Conservation (phyloP, 768 basidiomycete genomes). For the Scleroderma bovista region DNA sequence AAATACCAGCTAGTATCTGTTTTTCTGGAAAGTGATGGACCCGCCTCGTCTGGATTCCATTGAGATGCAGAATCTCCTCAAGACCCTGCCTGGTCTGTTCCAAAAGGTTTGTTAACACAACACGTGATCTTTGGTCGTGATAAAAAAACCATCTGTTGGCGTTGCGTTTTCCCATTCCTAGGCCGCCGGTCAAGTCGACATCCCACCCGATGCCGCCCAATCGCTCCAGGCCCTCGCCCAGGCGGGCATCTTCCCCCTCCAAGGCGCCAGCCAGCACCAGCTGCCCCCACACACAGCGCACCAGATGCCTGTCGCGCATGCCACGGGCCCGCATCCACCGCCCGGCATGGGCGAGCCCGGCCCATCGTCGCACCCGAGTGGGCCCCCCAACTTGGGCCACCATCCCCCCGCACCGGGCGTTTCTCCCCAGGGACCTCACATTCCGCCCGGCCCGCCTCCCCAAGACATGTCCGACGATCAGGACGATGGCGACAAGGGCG, state of each 20-base stretch:
- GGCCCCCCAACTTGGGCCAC: conserved; percentile 59
- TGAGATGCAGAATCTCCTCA: conserved; percentile 57
- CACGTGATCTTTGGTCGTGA: conserved; percentile 23
- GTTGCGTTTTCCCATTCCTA: too few species aligned
- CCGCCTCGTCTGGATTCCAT: conserved; percentile 36
- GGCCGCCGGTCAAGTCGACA: conserved; percentile 43
- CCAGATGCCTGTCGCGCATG: conserved; percentile 11
- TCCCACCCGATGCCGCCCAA: conserved; percentile 59
- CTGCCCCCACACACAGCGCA: conserved; percentile 35
- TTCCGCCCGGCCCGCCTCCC: conserved; percentile 12
- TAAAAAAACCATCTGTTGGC: too few species aligned
- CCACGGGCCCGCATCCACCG: conserved; percentile 36
- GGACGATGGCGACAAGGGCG: conserved; percentile 25
- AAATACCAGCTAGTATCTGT: too few species aligned
- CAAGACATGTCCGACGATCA: conserved; percentile 16
- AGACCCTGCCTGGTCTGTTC: conserved; percentile 49
- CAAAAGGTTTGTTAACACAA: conserved; percentile 42
- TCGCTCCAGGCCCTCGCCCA: conserved; percentile 51
- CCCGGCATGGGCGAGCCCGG: conserved; percentile 61
- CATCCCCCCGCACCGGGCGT: conserved; percentile 47
- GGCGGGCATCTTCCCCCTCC: conserved; percentile 29
- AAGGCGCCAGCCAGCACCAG: conserved; percentile 25
- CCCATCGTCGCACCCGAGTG: conserved; percentile 67
- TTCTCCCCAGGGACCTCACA: conserved; percentile 38
- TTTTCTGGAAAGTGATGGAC: background rate